A percentile compares a stretch with the other conserved stretches of the same genome.
Evolutionary conservation across 495 filamentous ascomycete genomes (phyloP).

Genomic region (Aspergillus olivimuriae): DNA sequence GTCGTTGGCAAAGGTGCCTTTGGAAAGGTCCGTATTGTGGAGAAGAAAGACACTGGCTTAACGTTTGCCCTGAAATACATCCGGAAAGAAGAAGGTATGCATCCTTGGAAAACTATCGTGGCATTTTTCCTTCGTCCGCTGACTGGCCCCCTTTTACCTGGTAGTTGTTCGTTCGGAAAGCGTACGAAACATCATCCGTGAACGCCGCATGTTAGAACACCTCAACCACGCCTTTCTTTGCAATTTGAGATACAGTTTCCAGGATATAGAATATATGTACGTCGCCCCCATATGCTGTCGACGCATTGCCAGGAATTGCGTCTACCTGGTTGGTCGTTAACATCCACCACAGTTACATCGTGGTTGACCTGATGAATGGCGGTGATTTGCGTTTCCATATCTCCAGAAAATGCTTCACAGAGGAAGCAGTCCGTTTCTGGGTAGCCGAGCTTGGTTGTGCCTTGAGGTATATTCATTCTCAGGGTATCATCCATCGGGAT

Average conservation of each 20-base stretch:
- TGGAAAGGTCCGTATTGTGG: slow-evolving; percentile 96
- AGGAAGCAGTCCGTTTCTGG: slow-evolving; percentile 96
- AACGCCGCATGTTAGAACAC: slow-evolving; percentile 95
- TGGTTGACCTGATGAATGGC: slow-evolving; percentile 97
- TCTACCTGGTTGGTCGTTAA: slow-evolving; percentile 18
- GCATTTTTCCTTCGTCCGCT: background rate
- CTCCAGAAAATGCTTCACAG: slow-evolving; percentile 94
- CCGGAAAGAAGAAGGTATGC: slow-evolving; percentile 93
- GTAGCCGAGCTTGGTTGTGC: slow-evolving; percentile 91
- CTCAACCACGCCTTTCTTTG: slow-evolving; percentile 97
- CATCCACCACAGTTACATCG: slow-evolving; percentile 66
- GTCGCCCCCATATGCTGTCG: slow-evolving; percentile 28
- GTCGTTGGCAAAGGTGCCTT: slow-evolving; percentile 98
- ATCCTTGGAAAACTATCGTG: background rate
- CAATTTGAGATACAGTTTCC: slow-evolving; percentile 97
- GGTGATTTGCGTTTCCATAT: slow-evolving; percentile 98
- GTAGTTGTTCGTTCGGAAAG: slow-evolving; percentile 96
- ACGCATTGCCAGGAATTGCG: no score
- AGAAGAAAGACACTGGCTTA: slow-evolving; percentile 88
- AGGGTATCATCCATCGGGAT: slow-evolving; percentile 93
- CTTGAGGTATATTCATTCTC: slow-evolving; percentile 80
- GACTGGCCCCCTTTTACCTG: background rate
- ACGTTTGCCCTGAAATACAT: slow-evolving; percentile 98
- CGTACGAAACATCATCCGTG: slow-evolving; percentile 94
- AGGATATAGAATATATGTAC: slow-evolving; percentile 98